phyloP scores from a whole-genome alignment of 768 basidiomycete species.

The Thelephora aurantiotincta region DNA sequence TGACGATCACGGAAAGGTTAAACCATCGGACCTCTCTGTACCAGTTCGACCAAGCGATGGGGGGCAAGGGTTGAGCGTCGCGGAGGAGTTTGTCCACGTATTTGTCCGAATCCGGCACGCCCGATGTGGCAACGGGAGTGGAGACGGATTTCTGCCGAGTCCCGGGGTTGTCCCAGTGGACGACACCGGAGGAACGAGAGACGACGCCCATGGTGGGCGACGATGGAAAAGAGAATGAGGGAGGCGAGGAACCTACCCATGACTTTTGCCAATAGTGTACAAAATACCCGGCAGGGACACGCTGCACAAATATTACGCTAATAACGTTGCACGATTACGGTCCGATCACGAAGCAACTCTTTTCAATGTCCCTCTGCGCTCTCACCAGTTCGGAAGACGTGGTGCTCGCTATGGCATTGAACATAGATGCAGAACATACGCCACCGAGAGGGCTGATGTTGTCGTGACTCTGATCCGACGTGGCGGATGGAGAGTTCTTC shows the following conservation, averaged over 20 bases:
- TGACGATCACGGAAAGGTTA: conserved; percentile 52
- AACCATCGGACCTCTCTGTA: conserved; percentile 54
- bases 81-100: background rate
- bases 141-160: background rate
- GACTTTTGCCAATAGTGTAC: no score
- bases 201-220: background rate
- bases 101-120: background rate
- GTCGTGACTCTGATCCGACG: no score
- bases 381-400: no score
- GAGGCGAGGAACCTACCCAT: background rate
- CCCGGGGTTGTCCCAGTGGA: background rate
- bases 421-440: no score
- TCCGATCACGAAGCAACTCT: no score
- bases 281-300: no score
- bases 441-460: no score
- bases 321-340: no score
- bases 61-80: conserved; percentile 21
- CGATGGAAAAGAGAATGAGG: background rate
- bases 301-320: no score
- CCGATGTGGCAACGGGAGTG: background rate
- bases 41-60: conserved; percentile 18
- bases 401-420: no score
- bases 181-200: background rate
- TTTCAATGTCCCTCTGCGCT: no score
- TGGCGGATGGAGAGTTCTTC: no score